Base-by-base conservation (phyloP, 2,329 filamentous ascomycete genomes). In the Albophoma yamanashiensis region DNA sequence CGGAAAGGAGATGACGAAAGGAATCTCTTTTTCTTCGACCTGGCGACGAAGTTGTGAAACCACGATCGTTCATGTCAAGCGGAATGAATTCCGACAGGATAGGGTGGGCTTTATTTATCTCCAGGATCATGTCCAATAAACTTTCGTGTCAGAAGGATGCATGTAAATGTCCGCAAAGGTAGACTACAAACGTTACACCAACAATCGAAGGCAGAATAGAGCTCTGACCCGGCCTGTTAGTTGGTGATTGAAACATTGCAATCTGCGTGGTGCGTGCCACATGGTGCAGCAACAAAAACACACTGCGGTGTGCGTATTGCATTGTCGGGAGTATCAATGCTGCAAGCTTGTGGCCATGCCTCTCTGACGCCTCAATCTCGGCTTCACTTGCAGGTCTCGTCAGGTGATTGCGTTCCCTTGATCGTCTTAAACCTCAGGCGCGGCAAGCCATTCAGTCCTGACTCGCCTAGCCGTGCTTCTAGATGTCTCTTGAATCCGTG, bases 1-100 rank as follows among this genome's bases (percentile, higher is more conserved):
- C 58, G 27, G 3, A 52, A 34, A 4, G 59, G 58, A 9, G 58
- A 60, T 9, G 63, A 64, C 25, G 57, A 50, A 2, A 60, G 57
- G 53, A 67, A 67, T n/a, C 38, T 65, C 4, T 67, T 67, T 42
- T 62, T 56, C 38, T 59, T 67, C 7, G 57, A 62, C 2, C 9
- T 47, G n/a, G 59, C 59, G 42, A 50, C 55, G 15, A 66, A 60
- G 45, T 58, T 67, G 50, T 66, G 57, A 36, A 22, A 3, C 1
- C 6, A n/a, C n/a, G 40, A 5, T 20, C 5, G 40, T n/a, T 42
- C 42, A 22, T 45, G n/a, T 40, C 39, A 20, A 40, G 36, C 9
- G n/a, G 40, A n/a, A 31, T 31, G 27, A 31, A 31, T n/a, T n/a
- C 4, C 20, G 42, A n/a, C 17, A n/a, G n/a, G 8, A 22, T 4